Evolutionary conservation across 2,329 filamentous ascomycete species (phyloP), one percentile per base, ranked within the genome.

Genomic region (Colletotrichum sp.): DNA sequence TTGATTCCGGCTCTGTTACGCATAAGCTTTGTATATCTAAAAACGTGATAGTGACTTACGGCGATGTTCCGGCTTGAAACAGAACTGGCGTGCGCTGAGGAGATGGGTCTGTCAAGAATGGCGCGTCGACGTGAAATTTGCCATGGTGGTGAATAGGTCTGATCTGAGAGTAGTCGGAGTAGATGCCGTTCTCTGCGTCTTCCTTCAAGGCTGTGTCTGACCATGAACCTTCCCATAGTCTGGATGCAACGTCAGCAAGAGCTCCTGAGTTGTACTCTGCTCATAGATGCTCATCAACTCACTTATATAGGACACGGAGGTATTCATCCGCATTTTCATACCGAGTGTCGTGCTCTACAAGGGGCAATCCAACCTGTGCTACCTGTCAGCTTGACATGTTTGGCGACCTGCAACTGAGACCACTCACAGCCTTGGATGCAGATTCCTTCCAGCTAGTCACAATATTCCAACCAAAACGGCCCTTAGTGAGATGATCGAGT

Each of bases 391-490:
- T 26, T 18, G 2, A 12, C 6, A 34, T 34, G 6, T 16, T 7
- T 7, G 10, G 0, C 4, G 9, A 44, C 24, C 36, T 12, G 13
- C 21, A n/a, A 49, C 16, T 0, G 1, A 26, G 5, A 3, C 8
- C 3, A n/a, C 65, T 16, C 9, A 69, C 65, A 0, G 90, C 90
- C 79, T 92, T 92, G 80, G 92, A 91, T 0, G 91, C 91, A 0
- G 89, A 87, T 78, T 93, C 92, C 79, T 91, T 92, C 82, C 83
- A 84, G 1, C 80, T 81, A 0, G 92, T 93, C 1, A 94, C 92
- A 24, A 94, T 92, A 75, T 94, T 94, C 92, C 92, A 93, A 0
- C 90, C 92, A 49, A 93, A 87, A 0, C 92, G 85, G 0, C 92
- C 92, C 3, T 88, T 85, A 0, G 92, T 93, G 55, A 94, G 84